phyloP scores from a whole-genome alignment of 495 filamentous ascomycete species.

The Chlorociboria aeruginascens region DNA sequence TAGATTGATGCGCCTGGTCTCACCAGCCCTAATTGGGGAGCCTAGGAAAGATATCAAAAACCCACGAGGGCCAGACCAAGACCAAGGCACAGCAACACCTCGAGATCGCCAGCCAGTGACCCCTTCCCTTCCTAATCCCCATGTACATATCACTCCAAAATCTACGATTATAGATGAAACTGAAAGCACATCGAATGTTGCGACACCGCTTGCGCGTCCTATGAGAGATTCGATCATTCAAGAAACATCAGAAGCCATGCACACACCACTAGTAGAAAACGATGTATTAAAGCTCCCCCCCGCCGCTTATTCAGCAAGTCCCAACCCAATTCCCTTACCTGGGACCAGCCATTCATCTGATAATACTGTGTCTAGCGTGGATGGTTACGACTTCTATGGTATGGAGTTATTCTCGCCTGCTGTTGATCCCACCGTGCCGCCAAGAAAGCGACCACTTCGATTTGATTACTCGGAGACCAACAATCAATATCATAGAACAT shows the following conservation, averaged over 20 bases:
- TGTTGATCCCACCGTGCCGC: conserved; percentile 27
- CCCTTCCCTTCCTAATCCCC: conserved; percentile 7
- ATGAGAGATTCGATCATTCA: conserved; percentile 23
- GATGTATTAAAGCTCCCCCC: conserved; percentile 18
- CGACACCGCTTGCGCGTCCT: conserved; percentile 66
- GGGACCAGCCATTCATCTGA: conserved; percentile 7
- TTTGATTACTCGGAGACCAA: conserved; percentile 22
- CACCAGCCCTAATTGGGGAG: neutral
- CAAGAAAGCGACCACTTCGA: conserved; percentile 17
- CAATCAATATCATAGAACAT: conserved; percentile 22
- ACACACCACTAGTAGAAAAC: conserved; percentile 27
- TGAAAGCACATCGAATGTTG: conserved; percentile 65
- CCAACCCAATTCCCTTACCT: conserved; percentile 25
- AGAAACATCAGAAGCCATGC: conserved; percentile 31
- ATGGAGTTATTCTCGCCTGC: conserved; percentile 32
- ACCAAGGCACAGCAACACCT: conserved; percentile 25
- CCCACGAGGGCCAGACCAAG: neutral
- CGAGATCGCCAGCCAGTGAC: conserved; percentile 20
- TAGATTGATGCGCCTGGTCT: conserved; percentile 22
- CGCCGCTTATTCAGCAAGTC: conserved; percentile 13
- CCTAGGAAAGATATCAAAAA: neutral
- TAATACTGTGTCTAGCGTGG: conserved; percentile 32
- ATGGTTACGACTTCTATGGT: conserved; percentile 47
- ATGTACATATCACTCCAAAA: conserved; percentile 12
- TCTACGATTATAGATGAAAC: conserved; percentile 38